Evolutionary conservation across 2,329 filamentous ascomycete genomes (phyloP), one percentile per base, ranked within the genome.

Genomic region (Fusarium agapanthi): DNA sequence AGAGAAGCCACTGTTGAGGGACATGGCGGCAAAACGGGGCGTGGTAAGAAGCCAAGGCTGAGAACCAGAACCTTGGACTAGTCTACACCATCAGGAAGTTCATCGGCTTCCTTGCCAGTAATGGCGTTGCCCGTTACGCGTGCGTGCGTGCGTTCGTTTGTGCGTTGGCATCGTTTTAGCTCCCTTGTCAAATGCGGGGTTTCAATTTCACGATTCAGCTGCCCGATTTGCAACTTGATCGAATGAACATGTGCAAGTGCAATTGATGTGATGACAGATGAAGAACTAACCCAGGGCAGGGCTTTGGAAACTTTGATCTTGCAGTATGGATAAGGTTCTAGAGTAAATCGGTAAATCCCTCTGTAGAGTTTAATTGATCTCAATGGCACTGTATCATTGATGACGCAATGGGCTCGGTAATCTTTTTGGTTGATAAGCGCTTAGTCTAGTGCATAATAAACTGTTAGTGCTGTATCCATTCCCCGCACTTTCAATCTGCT

Each of bases 401-500:
- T 35, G 40, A 45, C 26, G 18, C 28, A 13, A 35, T 26, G 14
- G 30, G 8, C 13, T 6, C 6, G 16, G 10, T 51, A 24, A 24
- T 7, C n/a, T 7, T 18, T 16, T 8, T 4, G 24, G 13, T 15
- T 13, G 24, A n/a, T 15, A 7, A 18, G 7, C 30, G 16, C 12
- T 14, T 41, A n/a, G 13, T 5, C 1, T 1, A 12, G 7, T 3
- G 7, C 4, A 24, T 18, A 14, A 20, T 0, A 20, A 11, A 16
- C 12, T 5, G 48, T 37, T 53, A 26, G 32, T 16, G 18, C 14
- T 2, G 1, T 12, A 26, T 0, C 7, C 3, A 4, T 3, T 5
- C 0, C 1, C 0, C 4, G 18, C 48, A 2, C 0, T 35, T 7
- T 20, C 3, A 0, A 3, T 8, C 4, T 4, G 9, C 5, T 0